A percentile compares a stretch with the other conserved stretches of the same genome.
Conservation (phyloP, 2,329 filamentous ascomycete genomes). For the Venturia nashicola region DNA sequence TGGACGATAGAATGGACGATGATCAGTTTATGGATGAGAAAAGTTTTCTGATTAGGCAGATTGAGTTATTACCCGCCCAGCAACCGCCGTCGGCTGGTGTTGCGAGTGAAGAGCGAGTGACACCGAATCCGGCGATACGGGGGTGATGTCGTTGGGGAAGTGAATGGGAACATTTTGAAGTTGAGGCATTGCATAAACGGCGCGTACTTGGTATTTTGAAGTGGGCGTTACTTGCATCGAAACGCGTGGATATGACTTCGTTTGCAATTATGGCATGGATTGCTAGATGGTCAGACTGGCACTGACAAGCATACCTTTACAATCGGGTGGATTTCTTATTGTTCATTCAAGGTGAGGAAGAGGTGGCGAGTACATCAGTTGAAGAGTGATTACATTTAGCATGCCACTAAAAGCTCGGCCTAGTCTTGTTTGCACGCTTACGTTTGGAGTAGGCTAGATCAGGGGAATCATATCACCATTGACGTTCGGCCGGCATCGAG, state of each 20-base stretch:
- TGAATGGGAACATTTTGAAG: background rate
- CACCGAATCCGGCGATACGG: background rate
- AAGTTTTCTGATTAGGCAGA: conserved; percentile 93
- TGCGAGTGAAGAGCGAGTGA: background rate
- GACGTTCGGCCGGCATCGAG: background rate
- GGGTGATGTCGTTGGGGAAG: background rate
- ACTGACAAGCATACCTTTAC: background rate
- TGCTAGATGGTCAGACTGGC: too few relatives aligned
- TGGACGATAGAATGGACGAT: conserved; percentile 91
- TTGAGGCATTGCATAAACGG: background rate
- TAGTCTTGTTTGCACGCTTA: background rate
- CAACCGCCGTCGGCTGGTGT: background rate
- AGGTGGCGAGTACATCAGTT: background rate
- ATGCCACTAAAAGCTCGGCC: background rate
- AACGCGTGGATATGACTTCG: background rate
- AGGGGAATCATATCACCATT: background rate
- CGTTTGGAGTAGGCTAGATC: background rate
- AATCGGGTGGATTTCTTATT: too few relatives aligned
- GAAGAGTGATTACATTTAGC: too few relatives aligned
- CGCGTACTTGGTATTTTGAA: background rate
- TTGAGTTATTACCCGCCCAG: conserved; percentile 36
- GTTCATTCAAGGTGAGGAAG: background rate
- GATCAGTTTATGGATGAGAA: conserved; percentile 98
- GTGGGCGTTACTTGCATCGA: background rate
- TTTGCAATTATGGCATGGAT: background rate